These are phyloP conservation scores for Gossypium ekmanianum DNA, from an alignment of 345 rosid species.

Conservation along the genomic window DNA sequence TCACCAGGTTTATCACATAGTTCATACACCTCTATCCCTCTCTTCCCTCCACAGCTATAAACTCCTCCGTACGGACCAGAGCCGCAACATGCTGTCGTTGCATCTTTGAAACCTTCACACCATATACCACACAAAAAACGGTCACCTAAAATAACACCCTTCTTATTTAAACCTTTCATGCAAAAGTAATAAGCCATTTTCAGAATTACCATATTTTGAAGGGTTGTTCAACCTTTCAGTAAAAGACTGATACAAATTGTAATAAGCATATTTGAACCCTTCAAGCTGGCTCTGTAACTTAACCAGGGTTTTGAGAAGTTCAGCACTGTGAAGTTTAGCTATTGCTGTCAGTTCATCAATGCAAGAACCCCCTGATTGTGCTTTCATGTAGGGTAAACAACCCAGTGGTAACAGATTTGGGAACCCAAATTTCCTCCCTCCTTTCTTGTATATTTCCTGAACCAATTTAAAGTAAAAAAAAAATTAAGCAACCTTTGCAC, in stretches of 20 bases:
- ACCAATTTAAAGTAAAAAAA: background rate
- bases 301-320: slow-evolving; percentile 37
- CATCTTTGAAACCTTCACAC: slow-evolving; percentile 59
- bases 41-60: slow-evolving; percentile 71
- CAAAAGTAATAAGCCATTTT: background rate
- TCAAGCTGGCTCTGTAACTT: slow-evolving; percentile 34
- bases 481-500: background rate
- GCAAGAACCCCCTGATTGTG: slow-evolving; percentile 28
- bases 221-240: slow-evolving; percentile 49
- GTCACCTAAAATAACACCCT: background rate
- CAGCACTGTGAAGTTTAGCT: slow-evolving; percentile 54
- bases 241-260: slow-evolving; percentile 39
- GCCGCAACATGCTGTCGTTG: slow-evolving; percentile 71
- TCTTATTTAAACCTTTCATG: background rate
- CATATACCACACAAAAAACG: background rate
- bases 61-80: slow-evolving; percentile 59
- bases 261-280: slow-evolving; percentile 68
- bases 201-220: slow-evolving; percentile 37
- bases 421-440: slow-evolving; percentile 49
- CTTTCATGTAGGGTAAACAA: slow-evolving; percentile 25
- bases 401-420: slow-evolving; percentile 24
- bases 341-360: slow-evolving; percentile 35
- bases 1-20: slow-evolving; percentile 57
- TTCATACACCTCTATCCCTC: slow-evolving; percentile 47
- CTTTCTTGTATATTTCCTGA: slow-evolving; percentile 38